Conservation (phyloP, 1,139 yeast genomes). For the Tardiomyces blankii region DNA sequence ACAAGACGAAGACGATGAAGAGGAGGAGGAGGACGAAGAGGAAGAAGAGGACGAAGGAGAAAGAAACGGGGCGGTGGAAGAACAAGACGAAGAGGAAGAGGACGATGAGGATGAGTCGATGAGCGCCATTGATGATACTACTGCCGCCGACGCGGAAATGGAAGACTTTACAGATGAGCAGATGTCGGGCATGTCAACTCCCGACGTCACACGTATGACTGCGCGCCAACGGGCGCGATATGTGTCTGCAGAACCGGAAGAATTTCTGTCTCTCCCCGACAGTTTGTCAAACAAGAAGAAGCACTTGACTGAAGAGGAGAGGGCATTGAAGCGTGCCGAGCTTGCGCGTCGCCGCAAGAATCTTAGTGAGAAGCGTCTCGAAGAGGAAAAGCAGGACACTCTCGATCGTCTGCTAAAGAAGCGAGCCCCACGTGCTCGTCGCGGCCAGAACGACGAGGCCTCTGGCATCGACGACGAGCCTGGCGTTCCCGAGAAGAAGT, state of each 20-base stretch:
- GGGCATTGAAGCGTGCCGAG: conserved; percentile 73
- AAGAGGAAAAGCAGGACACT: conserved; percentile 89
- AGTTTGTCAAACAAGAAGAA: conserved; percentile 26
- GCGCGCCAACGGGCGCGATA: conserved; percentile 28
- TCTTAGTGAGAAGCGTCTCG: conserved; percentile 68
- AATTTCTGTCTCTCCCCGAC: conserved; percentile 18
- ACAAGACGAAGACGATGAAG: conserved; percentile 7
- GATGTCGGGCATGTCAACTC: conserved; percentile 22
- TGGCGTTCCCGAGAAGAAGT: conserved; percentile 1
- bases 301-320: conserved; percentile 70
- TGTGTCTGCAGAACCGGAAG: conserved; percentile 7
- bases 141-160: conserved; percentile 10
- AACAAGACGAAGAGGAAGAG: conserved; percentile 10
- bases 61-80: conserved; percentile 9
- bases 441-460: conserved; percentile 15
- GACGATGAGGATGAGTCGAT: conserved; percentile 7
- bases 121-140: conserved; percentile 11
- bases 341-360: conserved; percentile 83
- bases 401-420: conserved; percentile 74
- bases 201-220: conserved; percentile 26
- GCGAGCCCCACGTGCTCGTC: conserved; percentile 45
- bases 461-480: conserved; percentile 9
- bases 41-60: conserved; percentile 7
- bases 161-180: conserved; percentile 14
- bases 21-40: conserved; percentile 6